Conservation (phyloP, 169 alveolate species). For the Plasmodium adleri region DNA sequence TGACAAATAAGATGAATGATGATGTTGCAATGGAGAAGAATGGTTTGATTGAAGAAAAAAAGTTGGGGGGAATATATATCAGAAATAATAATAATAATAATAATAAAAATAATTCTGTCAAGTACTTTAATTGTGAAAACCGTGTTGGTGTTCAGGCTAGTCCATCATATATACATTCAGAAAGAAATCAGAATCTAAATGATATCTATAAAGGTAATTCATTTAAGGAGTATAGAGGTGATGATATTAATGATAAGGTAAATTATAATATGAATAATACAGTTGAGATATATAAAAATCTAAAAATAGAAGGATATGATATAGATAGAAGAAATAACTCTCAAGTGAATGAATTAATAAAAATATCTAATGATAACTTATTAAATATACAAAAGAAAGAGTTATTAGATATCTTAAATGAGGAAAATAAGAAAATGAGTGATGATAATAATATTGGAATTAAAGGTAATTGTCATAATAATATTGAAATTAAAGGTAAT, state of each 20-base stretch:
- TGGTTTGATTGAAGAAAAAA: too few relatives aligned
- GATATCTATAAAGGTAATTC: neutral
- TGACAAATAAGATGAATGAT: too few relatives aligned
- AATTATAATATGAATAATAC: constrained; percentile 9
- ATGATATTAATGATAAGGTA: neutral
- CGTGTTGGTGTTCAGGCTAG: too few relatives aligned
- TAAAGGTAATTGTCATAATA: constrained; percentile 15
- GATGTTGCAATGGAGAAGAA: too few relatives aligned
- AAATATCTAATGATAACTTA: constrained; percentile 40
- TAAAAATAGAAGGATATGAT: neutral
- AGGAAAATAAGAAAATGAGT: neutral
- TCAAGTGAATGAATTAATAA: constrained; percentile 9
- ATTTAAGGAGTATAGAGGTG: neutral
- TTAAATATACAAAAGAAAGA: constrained; percentile 52
- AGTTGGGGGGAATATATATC: too few relatives aligned
- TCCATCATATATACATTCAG: too few relatives aligned
- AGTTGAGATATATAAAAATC: neutral
- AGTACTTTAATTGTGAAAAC: too few relatives aligned
- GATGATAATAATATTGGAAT: neutral
- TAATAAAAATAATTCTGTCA: too few relatives aligned
- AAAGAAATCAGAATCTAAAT: too few relatives aligned
- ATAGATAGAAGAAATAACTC: constrained; percentile 9
- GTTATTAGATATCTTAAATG: constrained; percentile 43
- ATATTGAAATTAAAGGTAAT: constrained; percentile 13
- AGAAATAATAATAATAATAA: too few relatives aligned